phyloP scores from a whole-genome alignment of 148 eudicot genomes.

The Rhododendron ferrugineum region DNA sequence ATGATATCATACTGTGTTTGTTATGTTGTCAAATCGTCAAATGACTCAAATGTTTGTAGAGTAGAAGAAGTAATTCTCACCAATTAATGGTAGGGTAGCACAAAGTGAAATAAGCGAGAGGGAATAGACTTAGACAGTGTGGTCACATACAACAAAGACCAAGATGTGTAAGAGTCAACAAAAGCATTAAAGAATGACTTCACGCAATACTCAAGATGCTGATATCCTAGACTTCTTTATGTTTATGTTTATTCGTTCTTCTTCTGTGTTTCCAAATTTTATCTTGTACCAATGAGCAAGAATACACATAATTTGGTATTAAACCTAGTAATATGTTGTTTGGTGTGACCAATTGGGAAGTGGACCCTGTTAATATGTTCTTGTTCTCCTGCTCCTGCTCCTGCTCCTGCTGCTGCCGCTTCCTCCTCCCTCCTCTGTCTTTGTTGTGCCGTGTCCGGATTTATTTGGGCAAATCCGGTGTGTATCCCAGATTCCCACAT shows the following conservation, averaged over 20 bases:
- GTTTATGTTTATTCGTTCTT: not conserved
- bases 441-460: not conserved
- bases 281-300: not conserved
- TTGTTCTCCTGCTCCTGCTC: not conserved
- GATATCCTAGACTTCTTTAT: not conserved
- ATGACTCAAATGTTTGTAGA: conserved; percentile 1
- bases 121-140: not conserved
- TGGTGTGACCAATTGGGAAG: not conserved
- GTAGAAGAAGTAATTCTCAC: not conserved
- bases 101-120: not conserved
- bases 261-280: not conserved
- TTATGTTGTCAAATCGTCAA: not conserved
- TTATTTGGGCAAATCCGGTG: not conserved
- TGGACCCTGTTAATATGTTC: not conserved
- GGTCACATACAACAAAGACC: not conserved
- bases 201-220: not conserved
- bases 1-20: not conserved
- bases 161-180: not conserved
- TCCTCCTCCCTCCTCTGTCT: not conserved
- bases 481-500: not conserved
- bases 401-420: not conserved
- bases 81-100: not conserved
- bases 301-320: not conserved
- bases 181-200: conserved; percentile 2
- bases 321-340: not conserved